Percentiles rank a stretch among this genome's conserved stretches.
Evolutionary conservation across 2,329 filamentous ascomycete genomes (phyloP).

Genomic region (Orbilia blumenaviensis): DNA sequence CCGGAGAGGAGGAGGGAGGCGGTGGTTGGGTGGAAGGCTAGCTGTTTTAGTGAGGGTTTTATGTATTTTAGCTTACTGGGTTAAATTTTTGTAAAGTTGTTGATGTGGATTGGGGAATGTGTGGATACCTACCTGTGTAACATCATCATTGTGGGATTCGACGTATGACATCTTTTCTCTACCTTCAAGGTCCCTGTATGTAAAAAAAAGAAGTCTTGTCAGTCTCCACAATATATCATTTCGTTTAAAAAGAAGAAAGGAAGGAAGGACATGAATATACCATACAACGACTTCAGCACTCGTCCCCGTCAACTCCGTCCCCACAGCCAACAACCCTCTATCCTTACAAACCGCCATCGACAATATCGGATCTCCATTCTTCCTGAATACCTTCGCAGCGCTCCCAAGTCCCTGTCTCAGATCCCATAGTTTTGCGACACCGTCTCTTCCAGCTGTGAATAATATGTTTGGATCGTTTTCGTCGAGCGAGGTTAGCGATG

Average conservation of each 20-base stretch:
- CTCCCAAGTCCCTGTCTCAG: conserved; percentile 65
- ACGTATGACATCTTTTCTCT: conserved; percentile 66
- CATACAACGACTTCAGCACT: conserved; percentile 71
- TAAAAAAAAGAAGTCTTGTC: conserved; percentile 59
- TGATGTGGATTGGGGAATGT: background rate
- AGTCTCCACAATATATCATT: conserved; percentile 58
- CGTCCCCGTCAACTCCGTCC: conserved; percentile 75
- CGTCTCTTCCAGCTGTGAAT: conserved; percentile 77
- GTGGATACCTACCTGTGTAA: conserved; percentile 66
- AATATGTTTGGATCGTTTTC: conserved; percentile 66
- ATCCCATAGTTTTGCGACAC: conserved; percentile 74
- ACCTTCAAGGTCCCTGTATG: conserved; percentile 36
- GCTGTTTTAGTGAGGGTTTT: conserved; percentile 57
- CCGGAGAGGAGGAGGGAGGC: conserved; percentile 75
- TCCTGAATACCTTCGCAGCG: conserved; percentile 61
- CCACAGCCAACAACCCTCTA: conserved; percentile 72
- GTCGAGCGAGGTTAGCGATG: conserved; percentile 69
- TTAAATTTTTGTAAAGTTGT: background rate
- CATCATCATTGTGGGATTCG: conserved; percentile 74
- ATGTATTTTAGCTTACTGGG: background rate
- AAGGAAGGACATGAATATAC: conserved; percentile 60
- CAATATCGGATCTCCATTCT: conserved; percentile 67
- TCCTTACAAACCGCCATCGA: conserved; percentile 71
- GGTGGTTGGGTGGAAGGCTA: conserved; percentile 70
- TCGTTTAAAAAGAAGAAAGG: background rate